Base-by-base conservation (phyloP, 768 basidiomycete genomes). In the Myochromella boudieri region DNA sequence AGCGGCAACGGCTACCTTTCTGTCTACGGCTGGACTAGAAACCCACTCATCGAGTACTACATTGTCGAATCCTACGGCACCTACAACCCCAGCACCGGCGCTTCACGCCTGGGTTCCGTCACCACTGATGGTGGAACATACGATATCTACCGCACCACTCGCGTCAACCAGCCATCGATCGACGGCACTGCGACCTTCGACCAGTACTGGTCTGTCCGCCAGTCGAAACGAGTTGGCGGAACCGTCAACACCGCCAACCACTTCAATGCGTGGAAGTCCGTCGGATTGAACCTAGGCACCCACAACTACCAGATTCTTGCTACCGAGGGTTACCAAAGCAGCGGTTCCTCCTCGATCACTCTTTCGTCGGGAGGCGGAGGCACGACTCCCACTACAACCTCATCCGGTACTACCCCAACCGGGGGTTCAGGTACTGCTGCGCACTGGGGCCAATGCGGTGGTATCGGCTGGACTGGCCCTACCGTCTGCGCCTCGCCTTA, bases 221-320 rank as follows among this genome's bases (percentile, higher is more conserved):
- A 62, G 38, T 51, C 60, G 25, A 61, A 71, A 40, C 64, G 64
- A 38, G 60, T 63, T 44, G 58, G 64, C 25, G 69, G 69, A 11
- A 66, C 60, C 6, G 64, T 74, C 17, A 68, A 60, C 42, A 62
- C 63, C 6, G 56, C 50, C 8, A 67, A 66, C 64, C 75, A 77
- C 64, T 72, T 75, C 58, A 66, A 65, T 37, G 74, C 72, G 2
- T 77, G 74, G 74, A 54, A 46, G 22, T 47, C 44, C 5, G 48
- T 65, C 10, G 74, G 74, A 14, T 59, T 77, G 67, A 53, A 51
- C 24, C 49, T 76, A 49, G 74, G 72, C 12, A 55, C 63, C 24
- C 65, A 66, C 61, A 64, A 68, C 54, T 75, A 75, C 59, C 73
- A 75, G 65, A 74, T 77, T 44, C 57, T 76, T 43, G 74, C 75